Evolutionary conservation across 345 rosid species (phyloP), one percentile per base, ranked within the genome.

Genomic region (Sisymbrium irio): DNA sequence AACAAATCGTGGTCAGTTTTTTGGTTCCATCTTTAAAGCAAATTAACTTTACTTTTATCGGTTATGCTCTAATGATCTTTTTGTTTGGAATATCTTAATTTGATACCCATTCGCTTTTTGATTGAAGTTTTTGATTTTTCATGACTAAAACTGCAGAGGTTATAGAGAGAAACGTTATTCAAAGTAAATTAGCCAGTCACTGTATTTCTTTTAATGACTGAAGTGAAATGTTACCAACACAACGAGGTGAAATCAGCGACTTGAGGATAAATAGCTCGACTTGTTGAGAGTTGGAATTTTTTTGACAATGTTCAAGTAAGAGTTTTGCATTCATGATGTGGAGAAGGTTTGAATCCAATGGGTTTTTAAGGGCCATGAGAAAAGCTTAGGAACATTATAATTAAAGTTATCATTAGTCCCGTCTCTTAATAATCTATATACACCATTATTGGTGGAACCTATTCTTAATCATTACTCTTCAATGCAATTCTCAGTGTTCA

Each of bases 391-490:
- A 45, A 40, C 58, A 65, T 35, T 15, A 49, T 66, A 14, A n/a
- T 46, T 47, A 39, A 59, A 67, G 33, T 76, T 33, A 33, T 14
- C 54, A 33, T 39, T 67, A 35, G 40, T 9, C 15, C 27, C 1
- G 39, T 62, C 44, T 68, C 46, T 67, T 61, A 39, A 30, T 46
- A 0, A 49, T 50, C 25, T 55, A 13, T 53, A 5, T 35, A 41
- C 59, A 41, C 59, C 60, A 62, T 59, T 69, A 67, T 20, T 67
- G 49, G 71, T 44, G 35, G 61, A 70, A 76, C 60, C 61, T 55
- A 54, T 62, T 56, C 17, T 70, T 62, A 44, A 62, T 63, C 71
- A 70, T 63, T 76, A 55, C 15, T 69, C 70, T 37, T 54, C 51
- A 62, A 18, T 46, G 75, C 75, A 54, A 35, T 54, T 55, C 20